These are phyloP conservation scores for Euphorbia corollata DNA, from an alignment of 441 rosid genomes.

Conservation along the genomic window DNA sequence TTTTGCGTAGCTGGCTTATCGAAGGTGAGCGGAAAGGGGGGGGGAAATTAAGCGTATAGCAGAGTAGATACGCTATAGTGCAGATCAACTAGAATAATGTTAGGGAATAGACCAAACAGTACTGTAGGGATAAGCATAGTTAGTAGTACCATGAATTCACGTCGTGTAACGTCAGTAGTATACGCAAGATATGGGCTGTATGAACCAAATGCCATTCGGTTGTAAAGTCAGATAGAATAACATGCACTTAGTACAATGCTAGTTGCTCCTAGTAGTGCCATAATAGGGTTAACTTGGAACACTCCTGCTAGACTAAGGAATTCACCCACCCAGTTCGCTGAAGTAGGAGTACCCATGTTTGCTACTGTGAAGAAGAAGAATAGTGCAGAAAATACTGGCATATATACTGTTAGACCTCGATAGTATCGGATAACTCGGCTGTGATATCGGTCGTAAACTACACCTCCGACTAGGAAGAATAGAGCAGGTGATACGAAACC, in stretches of 20 bases:
- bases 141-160: neutral
- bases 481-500: neutral
- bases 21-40: too few species aligned
- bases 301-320: neutral
- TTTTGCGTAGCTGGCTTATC: too few species aligned
- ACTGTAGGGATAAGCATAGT: too few species aligned
- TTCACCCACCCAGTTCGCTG: neutral
- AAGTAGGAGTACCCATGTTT: neutral
- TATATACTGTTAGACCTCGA: neutral
- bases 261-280: neutral
- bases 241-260: neutral
- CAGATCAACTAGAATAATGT: too few species aligned
- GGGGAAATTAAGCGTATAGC: too few species aligned
- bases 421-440: neutral
- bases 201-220: neutral
- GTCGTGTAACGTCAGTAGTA: neutral
- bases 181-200: neutral
- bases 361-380: neutral
- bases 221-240: neutral
- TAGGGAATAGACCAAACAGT: too few species aligned
- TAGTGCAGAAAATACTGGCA: neutral
- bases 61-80: too few species aligned
- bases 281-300: neutral
- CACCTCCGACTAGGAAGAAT: neutral
- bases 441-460: neutral